Evolutionary conservation across 164 flowering plant genomes (phyloP), one percentile per base, ranked within the genome.

Genomic region (Tetrastigma voinierianum): DNA sequence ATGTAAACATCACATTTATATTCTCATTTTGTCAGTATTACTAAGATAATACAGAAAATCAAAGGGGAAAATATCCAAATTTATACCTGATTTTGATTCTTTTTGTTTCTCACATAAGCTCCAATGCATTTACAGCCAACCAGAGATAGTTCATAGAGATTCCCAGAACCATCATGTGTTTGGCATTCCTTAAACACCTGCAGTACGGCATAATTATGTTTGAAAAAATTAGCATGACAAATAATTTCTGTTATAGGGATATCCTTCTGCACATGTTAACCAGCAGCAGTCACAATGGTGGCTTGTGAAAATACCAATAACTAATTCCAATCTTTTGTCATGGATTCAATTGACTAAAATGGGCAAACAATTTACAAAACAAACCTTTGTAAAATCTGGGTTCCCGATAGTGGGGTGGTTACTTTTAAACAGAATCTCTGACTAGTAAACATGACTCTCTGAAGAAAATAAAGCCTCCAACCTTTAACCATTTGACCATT

Each of bases 401-500:
- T 59, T 90, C 95, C 6, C 98, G 85, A 62, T 91, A 96, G 75
- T 93, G 97, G 43, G 95, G 91, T 55, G 97, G 98, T 91, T 75
- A 57, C 69, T 76, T 76, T 86, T 58, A n/a, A n/a, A n/a, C 98
- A 51, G 66, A 75, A 70, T 92, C 98, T 21, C 96, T 98, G 97
- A 90, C 71, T 88, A 96, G 77, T 95, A 90, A 90, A 73, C 98
- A 92, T 49, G 98, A 92, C 72, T 95, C 99, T 70, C 97, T 83
- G 79, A 93, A 96, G 80, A 89, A 93, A 59, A 96, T 85, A 76
- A 60, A 82, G 9, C 99, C 99, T 9, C 95, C 99, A 76, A 84
- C 90, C 80, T 90, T 93, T 52, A 93, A 70, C 94, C 90, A 96
- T 67, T 83, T 84, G 46, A 85, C 67, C 93, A 96, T 87, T 77